Evolutionary conservation across 768 basidiomycete genomes (phyloP).

Genomic region (Suillus subalutaceus): DNA sequence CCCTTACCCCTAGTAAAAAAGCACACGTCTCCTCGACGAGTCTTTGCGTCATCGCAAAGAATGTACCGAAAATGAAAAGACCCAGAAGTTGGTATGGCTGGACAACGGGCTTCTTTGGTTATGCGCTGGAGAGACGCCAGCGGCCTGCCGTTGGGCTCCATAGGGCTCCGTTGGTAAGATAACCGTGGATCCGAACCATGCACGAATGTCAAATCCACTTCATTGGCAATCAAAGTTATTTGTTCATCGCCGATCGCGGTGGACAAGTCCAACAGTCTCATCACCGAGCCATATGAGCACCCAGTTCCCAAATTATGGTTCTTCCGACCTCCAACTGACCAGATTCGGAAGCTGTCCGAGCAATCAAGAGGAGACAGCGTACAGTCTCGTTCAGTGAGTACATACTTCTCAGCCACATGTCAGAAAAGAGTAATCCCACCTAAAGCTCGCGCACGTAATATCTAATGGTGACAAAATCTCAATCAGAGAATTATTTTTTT

Average conservation of each 20-base stretch:
- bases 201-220: background rate
- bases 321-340: background rate
- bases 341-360: background rate
- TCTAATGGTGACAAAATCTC: background rate
- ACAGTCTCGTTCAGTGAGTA: background rate
- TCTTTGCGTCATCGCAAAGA: background rate
- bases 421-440: background rate
- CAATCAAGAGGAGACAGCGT: background rate
- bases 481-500: conserved; percentile 1
- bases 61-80: background rate
- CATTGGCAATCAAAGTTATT: background rate
- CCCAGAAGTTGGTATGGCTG: background rate
- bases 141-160: background rate
- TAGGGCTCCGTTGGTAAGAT: background rate
- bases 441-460: background rate
- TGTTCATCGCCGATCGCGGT: background rate
- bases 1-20: background rate
- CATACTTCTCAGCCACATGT: background rate
- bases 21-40: background rate
- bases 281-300: background rate
- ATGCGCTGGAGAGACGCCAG: background rate
- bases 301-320: background rate
- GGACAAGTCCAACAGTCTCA: background rate
- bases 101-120: background rate
- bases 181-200: background rate